phyloP scores from a whole-genome alignment of 1,284 basidiomycete genomes.

The Leccinum holopus region DNA sequence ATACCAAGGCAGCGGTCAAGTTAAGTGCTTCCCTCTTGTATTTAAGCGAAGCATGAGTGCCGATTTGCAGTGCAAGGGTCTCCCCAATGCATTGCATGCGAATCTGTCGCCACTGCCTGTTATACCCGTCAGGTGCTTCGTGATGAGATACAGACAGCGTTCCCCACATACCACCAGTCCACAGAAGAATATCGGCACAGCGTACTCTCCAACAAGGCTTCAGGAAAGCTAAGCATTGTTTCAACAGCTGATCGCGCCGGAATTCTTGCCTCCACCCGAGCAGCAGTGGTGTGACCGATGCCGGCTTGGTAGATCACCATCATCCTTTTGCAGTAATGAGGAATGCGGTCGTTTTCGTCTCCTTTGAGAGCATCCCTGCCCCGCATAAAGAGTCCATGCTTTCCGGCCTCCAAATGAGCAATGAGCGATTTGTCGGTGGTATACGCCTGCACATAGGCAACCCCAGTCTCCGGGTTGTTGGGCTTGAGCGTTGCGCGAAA shows the following conservation, averaged over 20 bases:
- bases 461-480: background rate
- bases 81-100: no score
- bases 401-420: constrained; percentile 12
- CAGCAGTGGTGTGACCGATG: constrained; percentile 6
- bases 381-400: constrained; percentile 10
- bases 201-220: background rate
- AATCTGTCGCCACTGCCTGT: no score
- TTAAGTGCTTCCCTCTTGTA: no score
- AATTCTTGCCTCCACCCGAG: constrained; percentile 9
- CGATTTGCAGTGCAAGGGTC: no score
- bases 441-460: constrained; percentile 9
- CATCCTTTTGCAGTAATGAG: constrained; percentile 8
- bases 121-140: background rate
- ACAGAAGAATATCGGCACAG: constrained; percentile 3
- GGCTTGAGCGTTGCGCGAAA: constrained; percentile 3
- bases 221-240: constrained; percentile 6
- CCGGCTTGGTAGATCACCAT: constrained; percentile 3
- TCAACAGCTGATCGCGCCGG: background rate
- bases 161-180: constrained; percentile 9
- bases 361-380: constrained; percentile 4
- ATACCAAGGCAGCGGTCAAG: no score
- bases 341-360: background rate
- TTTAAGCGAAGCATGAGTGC: no score
- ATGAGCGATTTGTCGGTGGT: constrained; percentile 11
- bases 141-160: background rate